Evolutionary conservation across 2,329 filamentous ascomycete species (phyloP).

Genomic region (Aspergillus jensenii): DNA sequence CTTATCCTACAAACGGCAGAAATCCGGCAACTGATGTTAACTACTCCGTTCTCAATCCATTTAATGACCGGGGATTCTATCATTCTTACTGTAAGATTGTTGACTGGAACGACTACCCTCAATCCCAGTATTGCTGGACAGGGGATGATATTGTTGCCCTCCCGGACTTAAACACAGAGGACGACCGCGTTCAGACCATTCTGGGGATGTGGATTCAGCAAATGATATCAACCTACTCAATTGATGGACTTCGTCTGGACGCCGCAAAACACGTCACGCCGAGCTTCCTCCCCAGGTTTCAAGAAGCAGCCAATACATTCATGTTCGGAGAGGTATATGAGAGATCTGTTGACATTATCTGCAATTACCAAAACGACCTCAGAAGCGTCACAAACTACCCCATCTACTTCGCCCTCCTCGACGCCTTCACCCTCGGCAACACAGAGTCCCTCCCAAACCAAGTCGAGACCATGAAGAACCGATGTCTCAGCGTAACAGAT

Average conservation of each 20-base stretch:
- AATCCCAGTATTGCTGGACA: constrained; percentile 51
- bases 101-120: constrained; percentile 34
- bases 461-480: constrained; percentile 23
- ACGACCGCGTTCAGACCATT: constrained; percentile 39
- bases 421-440: constrained; percentile 34
- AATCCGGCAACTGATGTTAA: constrained; percentile 25
- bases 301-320: constrained; percentile 40
- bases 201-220: constrained; percentile 43
- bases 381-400: constrained; percentile 51
- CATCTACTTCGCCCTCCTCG: constrained; percentile 37
- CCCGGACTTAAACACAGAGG: constrained; percentile 49
- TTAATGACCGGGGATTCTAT: constrained; percentile 27
- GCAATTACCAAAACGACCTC: constrained; percentile 43
- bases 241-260: constrained; percentile 55
- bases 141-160: constrained; percentile 50
- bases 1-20: constrained; percentile 29
- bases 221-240: constrained; percentile 45
- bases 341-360: constrained; percentile 37
- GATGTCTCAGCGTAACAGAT: constrained; percentile 43
- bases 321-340: constrained; percentile 49
- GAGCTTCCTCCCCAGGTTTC: constrained; percentile 42
- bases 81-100: constrained; percentile 30
- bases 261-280: constrained; percentile 49
- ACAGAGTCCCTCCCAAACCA: constrained; percentile 27
- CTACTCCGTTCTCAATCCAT: constrained; percentile 28